Evolutionary conservation across 768 basidiomycete genomes (phyloP).

Genomic region (Tricholoma sp.): DNA sequence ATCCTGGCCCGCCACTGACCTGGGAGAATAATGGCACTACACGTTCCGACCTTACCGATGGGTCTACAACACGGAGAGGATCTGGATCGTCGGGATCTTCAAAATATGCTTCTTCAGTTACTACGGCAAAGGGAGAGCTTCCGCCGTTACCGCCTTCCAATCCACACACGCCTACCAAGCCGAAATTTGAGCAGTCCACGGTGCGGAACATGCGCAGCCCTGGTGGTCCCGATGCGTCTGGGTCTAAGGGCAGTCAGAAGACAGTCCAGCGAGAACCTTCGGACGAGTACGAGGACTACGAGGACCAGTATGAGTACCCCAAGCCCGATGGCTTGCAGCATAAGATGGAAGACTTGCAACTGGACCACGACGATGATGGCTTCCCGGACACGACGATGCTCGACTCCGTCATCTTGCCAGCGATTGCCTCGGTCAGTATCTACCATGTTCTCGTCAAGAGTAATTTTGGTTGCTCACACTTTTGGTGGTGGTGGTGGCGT

Average conservation of each 20-base stretch:
- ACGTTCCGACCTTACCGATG: conserved; percentile 36
- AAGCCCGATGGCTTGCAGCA: conserved; percentile 41
- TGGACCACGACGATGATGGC: conserved; percentile 40
- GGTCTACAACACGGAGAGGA: conserved; percentile 23
- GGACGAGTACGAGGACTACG: conserved; percentile 65
- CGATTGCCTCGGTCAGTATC: conserved; percentile 83
- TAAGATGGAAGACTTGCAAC: conserved; percentile 38
- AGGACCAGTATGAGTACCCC: conserved; percentile 49
- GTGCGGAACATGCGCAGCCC: conserved; percentile 48
- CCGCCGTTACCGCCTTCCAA: conserved; percentile 49
- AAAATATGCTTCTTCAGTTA: conserved; percentile 39
- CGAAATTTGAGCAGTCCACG: conserved; percentile 58
- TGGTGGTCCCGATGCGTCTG: conserved; percentile 17
- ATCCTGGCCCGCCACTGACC: conserved; percentile 65
- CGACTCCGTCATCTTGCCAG: conserved; percentile 91
- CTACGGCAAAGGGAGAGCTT: conserved; percentile 48
- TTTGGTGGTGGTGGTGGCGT: conserved; percentile 1
- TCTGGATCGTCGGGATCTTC: conserved; percentile 29
- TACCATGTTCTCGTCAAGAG: not conserved
- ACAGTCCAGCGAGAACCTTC: conserved; percentile 42
- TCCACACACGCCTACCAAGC: conserved; percentile 32
- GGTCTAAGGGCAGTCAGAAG: conserved; percentile 25
- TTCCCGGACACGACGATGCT: conserved; percentile 87
- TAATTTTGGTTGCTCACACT: conserved; percentile 1
- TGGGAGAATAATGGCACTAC: conserved; percentile 69